Conservation (phyloP, 371 early-diverging fungal genomes). For the Mycotypha africana region DNA sequence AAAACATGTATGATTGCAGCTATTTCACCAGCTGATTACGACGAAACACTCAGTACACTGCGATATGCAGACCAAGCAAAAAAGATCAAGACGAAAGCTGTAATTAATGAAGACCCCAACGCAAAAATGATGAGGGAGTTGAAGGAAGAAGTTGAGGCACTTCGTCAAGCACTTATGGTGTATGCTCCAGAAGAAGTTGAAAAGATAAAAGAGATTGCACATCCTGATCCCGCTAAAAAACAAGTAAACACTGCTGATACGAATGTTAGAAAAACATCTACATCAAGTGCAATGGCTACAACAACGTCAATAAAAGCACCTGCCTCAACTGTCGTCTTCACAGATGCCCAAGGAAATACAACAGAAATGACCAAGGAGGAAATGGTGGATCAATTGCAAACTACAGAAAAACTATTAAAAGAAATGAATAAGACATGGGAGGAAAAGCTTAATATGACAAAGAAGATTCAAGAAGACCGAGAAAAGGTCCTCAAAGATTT, state of each 20-base stretch:
- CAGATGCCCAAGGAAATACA: conserved; percentile 38
- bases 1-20: conserved; percentile 89
- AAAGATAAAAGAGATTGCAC: conserved; percentile 20
- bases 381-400: conserved; percentile 69
- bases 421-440: conserved; percentile 80
- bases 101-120: conserved; percentile 84
- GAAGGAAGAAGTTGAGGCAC: conserved; percentile 69
- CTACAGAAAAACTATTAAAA: conserved; percentile 76
- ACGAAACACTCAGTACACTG: conserved; percentile 89
- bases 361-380: conserved; percentile 47
- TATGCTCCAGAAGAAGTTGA: conserved; percentile 49
- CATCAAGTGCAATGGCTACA: neutral
- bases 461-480: conserved; percentile 62
- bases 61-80: conserved; percentile 92
- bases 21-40: conserved; percentile 69
- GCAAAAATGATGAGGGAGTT: conserved; percentile 75
- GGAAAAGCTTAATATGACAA: conserved; percentile 67
- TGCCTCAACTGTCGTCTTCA: conserved; percentile 33
- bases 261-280: neutral
- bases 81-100: conserved; percentile 80
- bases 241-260: conserved; percentile 1
- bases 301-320: neutral
- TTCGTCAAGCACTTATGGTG: conserved; percentile 56
- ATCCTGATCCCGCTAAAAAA: conserved; percentile 6
- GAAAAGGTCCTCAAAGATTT: conserved; percentile 69